phyloP scores from a whole-genome alignment of 2,329 filamentous ascomycete genomes.

The Myriosclerotinia curreyana region DNA sequence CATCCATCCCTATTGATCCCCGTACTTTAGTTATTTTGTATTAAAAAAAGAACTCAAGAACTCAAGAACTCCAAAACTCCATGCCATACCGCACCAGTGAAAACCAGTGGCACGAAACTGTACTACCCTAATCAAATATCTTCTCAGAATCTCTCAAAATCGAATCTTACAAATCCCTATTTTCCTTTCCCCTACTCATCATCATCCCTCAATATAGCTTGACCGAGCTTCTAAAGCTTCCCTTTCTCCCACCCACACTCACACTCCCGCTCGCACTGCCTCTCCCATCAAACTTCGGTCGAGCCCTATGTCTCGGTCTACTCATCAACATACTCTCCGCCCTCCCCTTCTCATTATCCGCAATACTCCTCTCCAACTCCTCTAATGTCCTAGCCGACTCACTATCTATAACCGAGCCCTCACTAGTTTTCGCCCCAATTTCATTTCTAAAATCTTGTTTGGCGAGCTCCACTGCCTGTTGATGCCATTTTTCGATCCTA shows the following conservation, averaged over 20 bases:
- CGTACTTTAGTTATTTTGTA: background rate
- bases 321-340: conserved; percentile 32
- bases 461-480: conserved; percentile 42
- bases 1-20: background rate
- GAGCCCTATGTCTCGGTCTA: conserved; percentile 30
- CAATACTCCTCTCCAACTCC: conserved; percentile 34
- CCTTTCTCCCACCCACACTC: conserved; percentile 14
- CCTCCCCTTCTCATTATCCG: conserved; percentile 34
- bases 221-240: conserved; percentile 27
- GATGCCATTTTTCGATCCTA: conserved; percentile 68
- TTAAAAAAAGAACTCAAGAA: background rate
- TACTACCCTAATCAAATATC: background rate
- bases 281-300: conserved; percentile 28
- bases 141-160: background rate
- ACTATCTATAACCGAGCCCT: conserved; percentile 31
- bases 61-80: background rate
- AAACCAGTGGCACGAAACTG: background rate
- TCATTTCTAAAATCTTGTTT: conserved; percentile 41
- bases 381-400: conserved; percentile 28
- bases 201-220: conserved; percentile 22
- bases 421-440: conserved; percentile 33
- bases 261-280: conserved; percentile 28
- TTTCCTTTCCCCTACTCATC: background rate
- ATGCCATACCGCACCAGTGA: background rate
- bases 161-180: conserved; percentile 2